A percentile compares a stretch with the other conserved stretches of the same genome.
Evolutionary conservation across 2,329 filamentous ascomycete genomes (phyloP).

Genomic region (Colletotrichum lini): DNA sequence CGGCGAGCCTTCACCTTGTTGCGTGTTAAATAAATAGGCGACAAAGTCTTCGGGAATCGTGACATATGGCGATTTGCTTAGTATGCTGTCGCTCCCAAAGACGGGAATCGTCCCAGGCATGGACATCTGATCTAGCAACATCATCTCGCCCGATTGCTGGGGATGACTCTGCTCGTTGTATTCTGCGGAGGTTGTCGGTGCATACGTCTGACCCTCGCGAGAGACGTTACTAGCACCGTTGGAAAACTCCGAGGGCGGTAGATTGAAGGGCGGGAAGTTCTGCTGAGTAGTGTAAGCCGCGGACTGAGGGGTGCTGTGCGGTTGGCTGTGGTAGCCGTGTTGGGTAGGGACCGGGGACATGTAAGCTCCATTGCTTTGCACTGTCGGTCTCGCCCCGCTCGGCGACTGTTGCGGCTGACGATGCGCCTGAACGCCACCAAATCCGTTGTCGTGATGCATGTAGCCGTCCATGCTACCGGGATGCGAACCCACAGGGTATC

Average conservation of each 20-base stretch:
- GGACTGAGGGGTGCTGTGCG: slow-evolving; percentile 61
- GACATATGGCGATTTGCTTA: slow-evolving; percentile 86
- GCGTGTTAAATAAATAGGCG: slow-evolving; percentile 85
- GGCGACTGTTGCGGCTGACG: slow-evolving; percentile 58
- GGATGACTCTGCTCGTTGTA: slow-evolving; percentile 61
- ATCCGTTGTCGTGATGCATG: slow-evolving; percentile 57
- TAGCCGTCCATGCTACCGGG: slow-evolving; percentile 60
- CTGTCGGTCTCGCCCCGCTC: slow-evolving; percentile 59
- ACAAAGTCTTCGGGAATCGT: slow-evolving; percentile 91
- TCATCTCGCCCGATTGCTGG: slow-evolving; percentile 67
- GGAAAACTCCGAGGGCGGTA: slow-evolving; percentile 73
- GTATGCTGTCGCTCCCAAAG: slow-evolving; percentile 84
- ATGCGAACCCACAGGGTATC: slow-evolving; percentile 47
- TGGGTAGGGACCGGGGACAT: slow-evolving; percentile 67
- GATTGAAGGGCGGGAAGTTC: slow-evolving; percentile 73
- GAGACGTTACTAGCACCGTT: slow-evolving; percentile 48
- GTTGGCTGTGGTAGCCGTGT: slow-evolving; percentile 64
- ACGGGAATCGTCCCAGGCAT: slow-evolving; percentile 83
- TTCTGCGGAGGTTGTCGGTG: slow-evolving; percentile 57
- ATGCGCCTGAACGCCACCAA: slow-evolving; percentile 50
- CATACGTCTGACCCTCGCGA: slow-evolving; percentile 57
- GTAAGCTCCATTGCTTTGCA: slow-evolving; percentile 65
- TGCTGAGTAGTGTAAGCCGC: slow-evolving; percentile 70
- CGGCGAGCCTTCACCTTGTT: slow-evolving; percentile 67
- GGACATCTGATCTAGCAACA: slow-evolving; percentile 74